Base-by-base conservation (phyloP, 208 protist genomes). In the Balamuthia mandrillaris region DNA sequence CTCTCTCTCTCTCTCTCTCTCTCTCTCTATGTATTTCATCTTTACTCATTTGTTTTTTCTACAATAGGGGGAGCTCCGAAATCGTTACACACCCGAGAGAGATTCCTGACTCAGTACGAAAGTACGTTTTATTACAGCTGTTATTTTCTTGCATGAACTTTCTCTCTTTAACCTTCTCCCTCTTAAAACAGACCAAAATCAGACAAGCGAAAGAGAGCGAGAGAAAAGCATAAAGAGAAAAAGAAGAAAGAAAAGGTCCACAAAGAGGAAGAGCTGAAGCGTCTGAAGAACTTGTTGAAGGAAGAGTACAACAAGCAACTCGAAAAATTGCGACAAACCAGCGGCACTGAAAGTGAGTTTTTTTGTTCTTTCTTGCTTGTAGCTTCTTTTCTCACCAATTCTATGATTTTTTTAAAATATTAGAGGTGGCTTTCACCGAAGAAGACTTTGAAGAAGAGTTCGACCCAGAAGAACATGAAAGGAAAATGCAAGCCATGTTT, bases 191-290 rank as follows among this genome's bases (percentile, higher is more conserved):
- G n/a, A n/a, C n/a, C n/a, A n/a, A n/a, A n/a, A n/a, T n/a, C n/a
- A n/a, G n/a, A n/a, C n/a, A 77, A 77, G 44, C 35, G 66, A 31
- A 7, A 21, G 27, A 77, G 54, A 31, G 54, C 47, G 66, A 21
- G 66, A 10, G 44, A 77, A 31, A 54, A 77, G 44, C 42, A 24
- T 6, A 54, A 47, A 45, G 66, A 77, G 44, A 47, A 54, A 29
- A 77, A 77, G 44, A 45, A 24, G 21, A 52, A 35, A 45, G 66
- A 77, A 45, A 39, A 45, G 29, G n/a, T 18, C 3, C 66, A 77
- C 27, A 77, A 77, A 45, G 66, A 77, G 44, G 66, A 77, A 31
- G 66, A 77, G 42, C 35, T 77, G 41, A 77, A 77, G 66, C 35
- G 66, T 27, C 27, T 77, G 14, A 77, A 77, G 44, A 77, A 77